phyloP scores from a whole-genome alignment of 805 yeast genomes.

The Metschnikowia proteae region DNA sequence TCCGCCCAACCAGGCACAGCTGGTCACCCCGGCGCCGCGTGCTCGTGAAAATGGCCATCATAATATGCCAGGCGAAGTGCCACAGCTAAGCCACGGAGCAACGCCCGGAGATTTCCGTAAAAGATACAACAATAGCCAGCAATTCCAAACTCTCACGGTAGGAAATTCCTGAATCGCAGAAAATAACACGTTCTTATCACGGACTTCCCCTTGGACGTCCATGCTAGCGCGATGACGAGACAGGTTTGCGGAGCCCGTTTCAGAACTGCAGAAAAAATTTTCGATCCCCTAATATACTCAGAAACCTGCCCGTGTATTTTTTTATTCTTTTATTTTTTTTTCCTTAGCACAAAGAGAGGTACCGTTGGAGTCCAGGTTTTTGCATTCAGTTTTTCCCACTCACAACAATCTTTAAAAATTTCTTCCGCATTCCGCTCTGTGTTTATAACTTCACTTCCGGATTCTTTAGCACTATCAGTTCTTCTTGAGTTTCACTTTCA shows the following conservation, averaged over 20 bases:
- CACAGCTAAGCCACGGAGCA: neutral
- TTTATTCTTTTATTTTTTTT: neutral
- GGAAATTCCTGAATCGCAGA: no score
- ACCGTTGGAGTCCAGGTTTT: neutral
- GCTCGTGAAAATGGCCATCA: neutral
- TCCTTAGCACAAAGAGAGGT: neutral
- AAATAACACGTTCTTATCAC: neutral
- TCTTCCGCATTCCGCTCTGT: conserved; percentile 4
- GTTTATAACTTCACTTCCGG: conserved; percentile 1
- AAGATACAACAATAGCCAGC: no score
- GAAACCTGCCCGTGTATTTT: neutral
- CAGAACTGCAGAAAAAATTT: conserved; percentile 1
- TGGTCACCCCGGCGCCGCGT: neutral
- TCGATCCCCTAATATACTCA: conserved; percentile 1
- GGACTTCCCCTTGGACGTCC: neutral
- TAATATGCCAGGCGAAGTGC: neutral
- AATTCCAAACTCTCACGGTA: no score
- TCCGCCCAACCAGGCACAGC: neutral
- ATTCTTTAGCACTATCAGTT: neutral
- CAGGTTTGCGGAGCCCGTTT: conserved; percentile 1
- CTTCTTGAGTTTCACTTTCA: neutral
- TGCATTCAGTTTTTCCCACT: neutral
- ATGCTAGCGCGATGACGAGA: conserved; percentile 5
- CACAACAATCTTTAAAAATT: neutral
- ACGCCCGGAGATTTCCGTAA: no score